Evolutionary conservation across 305 asterid genomes (phyloP).

Genomic region (Stenogyne calaminthoides): DNA sequence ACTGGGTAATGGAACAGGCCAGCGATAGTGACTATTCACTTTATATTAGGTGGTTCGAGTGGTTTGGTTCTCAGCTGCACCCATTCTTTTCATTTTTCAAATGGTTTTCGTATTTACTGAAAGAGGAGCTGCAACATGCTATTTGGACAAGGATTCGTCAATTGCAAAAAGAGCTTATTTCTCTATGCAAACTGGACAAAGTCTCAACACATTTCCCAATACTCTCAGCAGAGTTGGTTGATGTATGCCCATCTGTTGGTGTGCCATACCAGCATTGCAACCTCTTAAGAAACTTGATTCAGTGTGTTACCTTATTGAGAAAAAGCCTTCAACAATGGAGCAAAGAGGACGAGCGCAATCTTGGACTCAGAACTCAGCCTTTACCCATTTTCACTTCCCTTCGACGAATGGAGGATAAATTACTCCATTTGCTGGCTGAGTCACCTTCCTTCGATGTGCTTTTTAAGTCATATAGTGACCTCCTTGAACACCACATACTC

Average conservation of each 20-base stretch:
- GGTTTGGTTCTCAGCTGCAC: slow-evolving; percentile 64
- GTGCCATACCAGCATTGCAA: slow-evolving; percentile 37
- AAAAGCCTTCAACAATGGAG: slow-evolving; percentile 80
- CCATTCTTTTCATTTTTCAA: slow-evolving; percentile 52
- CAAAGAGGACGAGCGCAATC: slow-evolving; percentile 43
- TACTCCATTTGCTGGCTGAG: slow-evolving; percentile 62
- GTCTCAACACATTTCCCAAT: slow-evolving; percentile 46
- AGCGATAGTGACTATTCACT: slow-evolving; percentile 66
- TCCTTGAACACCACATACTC: slow-evolving; percentile 77
- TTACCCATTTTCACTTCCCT: slow-evolving; percentile 55
- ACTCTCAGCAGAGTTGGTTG: slow-evolving; percentile 55
- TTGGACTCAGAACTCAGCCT: slow-evolving; percentile 36
- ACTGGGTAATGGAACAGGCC: slow-evolving; percentile 93
- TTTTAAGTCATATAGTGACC: slow-evolving; percentile 53
- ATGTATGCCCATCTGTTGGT: slow-evolving; percentile 43
- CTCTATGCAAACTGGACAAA: slow-evolving; percentile 34
- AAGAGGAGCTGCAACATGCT: slow-evolving; percentile 65
- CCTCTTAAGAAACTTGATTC: slow-evolving; percentile 53
- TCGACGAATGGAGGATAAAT: slow-evolving; percentile 57
- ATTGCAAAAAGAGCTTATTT: slow-evolving; percentile 46
- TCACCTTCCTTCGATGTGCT: slow-evolving; percentile 60
- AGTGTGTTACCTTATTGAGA: slow-evolving; percentile 61
- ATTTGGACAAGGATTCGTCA: slow-evolving; percentile 65
- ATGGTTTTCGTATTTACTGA: slow-evolving; percentile 51
- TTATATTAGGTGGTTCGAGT: slow-evolving; percentile 74